Conservation (phyloP, 2,329 filamentous ascomycete species). For the Aspergillaceae sp. region DNA sequence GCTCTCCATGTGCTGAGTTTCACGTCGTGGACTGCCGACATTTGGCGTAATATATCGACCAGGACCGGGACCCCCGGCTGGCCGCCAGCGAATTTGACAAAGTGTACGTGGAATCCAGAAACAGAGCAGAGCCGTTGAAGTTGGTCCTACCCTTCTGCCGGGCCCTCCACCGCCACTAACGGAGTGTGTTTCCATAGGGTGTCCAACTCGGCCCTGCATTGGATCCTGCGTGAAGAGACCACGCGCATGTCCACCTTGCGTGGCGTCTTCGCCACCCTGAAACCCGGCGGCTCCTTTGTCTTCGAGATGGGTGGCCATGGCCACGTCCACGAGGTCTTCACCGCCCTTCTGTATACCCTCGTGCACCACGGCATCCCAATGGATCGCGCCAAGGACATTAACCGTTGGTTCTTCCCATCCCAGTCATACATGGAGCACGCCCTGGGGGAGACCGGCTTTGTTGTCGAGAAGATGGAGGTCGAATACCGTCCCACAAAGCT, state of each 20-base stretch:
- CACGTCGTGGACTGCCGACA: background rate
- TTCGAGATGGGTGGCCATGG: conserved; percentile 6
- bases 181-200: background rate
- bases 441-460: background rate
- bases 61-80: no score
- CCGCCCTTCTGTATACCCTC: conserved; percentile 3
- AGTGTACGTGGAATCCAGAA: conserved; percentile 5
- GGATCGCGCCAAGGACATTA: conserved; percentile 1
- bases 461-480: background rate
- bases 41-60: no score
- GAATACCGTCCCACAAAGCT: background rate
- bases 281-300: conserved; percentile 3
- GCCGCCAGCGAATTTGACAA: background rate
- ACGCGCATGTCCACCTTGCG: conserved; percentile 2
- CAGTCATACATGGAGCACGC: background rate
- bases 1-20: conserved; percentile 2
- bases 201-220: conserved; percentile 6
- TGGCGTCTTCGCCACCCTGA: conserved; percentile 4
- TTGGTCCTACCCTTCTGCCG: no score
- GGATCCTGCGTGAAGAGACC: conserved; percentile 2
- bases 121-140: no score
- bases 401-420: background rate
- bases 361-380: conserved; percentile 3
- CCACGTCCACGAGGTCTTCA: conserved; percentile 3
- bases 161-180: no score